A percentile compares a stretch with the other conserved stretches of the same genome.
Evolutionary conservation across 1,139 yeast species (phyloP).

Genomic region (Blastobotrys petasosporus): DNA sequence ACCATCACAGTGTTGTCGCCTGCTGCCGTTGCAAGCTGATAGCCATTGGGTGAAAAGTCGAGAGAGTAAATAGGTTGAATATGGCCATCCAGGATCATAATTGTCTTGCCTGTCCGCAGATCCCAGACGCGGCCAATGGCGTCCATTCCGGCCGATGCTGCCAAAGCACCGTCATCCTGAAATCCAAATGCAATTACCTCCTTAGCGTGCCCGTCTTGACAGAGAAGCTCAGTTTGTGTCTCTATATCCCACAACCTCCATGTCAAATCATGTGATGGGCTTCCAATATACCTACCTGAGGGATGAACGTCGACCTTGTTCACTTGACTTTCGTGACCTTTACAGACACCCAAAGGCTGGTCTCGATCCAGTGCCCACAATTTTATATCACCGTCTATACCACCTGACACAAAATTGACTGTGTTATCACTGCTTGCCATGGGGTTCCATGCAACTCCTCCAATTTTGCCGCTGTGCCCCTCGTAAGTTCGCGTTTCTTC

Average conservation of each 20-base stretch:
- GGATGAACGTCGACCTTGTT: constrained; percentile 68
- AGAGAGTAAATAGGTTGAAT: constrained; percentile 62
- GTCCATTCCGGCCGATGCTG: constrained; percentile 77
- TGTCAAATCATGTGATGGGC: constrained; percentile 80
- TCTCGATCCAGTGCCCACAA: constrained; percentile 38
- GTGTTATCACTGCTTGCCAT: constrained; percentile 20
- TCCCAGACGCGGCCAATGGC: constrained; percentile 80
- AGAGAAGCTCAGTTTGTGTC: constrained; percentile 41
- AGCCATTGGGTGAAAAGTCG: constrained; percentile 75
- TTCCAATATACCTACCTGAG: constrained; percentile 45
- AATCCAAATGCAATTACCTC: constrained; percentile 60
- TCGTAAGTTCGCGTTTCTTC: constrained; percentile 31
- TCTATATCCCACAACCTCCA: constrained; percentile 85
- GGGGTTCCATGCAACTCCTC: constrained; percentile 65
- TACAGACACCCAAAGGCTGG: constrained; percentile 23
- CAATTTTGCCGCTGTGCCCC: constrained; percentile 58
- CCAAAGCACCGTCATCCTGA: constrained; percentile 73
- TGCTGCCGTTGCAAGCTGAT: constrained; percentile 72
- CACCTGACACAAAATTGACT: constrained; percentile 47
- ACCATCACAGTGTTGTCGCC: constrained; percentile 76
- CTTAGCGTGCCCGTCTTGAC: constrained; percentile 84
- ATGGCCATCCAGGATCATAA: constrained; percentile 60
- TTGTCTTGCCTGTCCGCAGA: constrained; percentile 65
- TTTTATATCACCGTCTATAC: constrained; percentile 54
- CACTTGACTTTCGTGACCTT: constrained; percentile 49